Evolutionary conservation across 2,329 filamentous ascomycete species (phyloP).

Genomic region (Fusarium burgessii): DNA sequence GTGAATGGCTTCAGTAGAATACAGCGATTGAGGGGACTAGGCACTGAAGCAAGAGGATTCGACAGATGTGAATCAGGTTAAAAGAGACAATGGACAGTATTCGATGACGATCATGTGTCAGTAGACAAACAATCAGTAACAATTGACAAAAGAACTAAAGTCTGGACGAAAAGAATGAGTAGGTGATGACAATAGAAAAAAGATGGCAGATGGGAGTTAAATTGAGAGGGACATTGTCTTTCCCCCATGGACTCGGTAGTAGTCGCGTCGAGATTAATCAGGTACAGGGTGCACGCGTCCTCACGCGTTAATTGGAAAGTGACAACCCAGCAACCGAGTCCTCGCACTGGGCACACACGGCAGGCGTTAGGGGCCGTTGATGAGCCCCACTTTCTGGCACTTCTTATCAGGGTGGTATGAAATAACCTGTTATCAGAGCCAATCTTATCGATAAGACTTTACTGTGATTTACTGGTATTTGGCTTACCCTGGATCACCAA

Average conservation of each 20-base stretch:
- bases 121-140: conserved; percentile 4
- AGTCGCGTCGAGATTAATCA: conserved; percentile 38
- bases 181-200: background rate
- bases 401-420: background rate
- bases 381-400: background rate
- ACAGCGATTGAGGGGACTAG: conserved; percentile 1
- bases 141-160: conserved; percentile 7
- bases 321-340: conserved; percentile 24
- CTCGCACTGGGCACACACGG: conserved; percentile 7
- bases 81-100: background rate
- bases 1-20: conserved; percentile 8
- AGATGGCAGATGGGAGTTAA: conserved; percentile 8
- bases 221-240: background rate
- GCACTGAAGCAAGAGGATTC: background rate
- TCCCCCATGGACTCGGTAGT: conserved; percentile 3
- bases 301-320: conserved; percentile 44
- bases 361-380: background rate
- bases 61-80: conserved; percentile 35
- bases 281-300: conserved; percentile 38
- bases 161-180: conserved; percentile 3
- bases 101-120: background rate
- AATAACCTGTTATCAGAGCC: background rate
- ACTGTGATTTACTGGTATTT: background rate
- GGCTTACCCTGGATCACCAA: background rate
- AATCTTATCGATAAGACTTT: background rate